A percentile compares a stretch with the other conserved stretches of the same genome.
These are phyloP conservation scores for Neocallimastix lanati DNA, from an alignment of 192 early-diverging fungal species.

Conservation along the genomic window DNA sequence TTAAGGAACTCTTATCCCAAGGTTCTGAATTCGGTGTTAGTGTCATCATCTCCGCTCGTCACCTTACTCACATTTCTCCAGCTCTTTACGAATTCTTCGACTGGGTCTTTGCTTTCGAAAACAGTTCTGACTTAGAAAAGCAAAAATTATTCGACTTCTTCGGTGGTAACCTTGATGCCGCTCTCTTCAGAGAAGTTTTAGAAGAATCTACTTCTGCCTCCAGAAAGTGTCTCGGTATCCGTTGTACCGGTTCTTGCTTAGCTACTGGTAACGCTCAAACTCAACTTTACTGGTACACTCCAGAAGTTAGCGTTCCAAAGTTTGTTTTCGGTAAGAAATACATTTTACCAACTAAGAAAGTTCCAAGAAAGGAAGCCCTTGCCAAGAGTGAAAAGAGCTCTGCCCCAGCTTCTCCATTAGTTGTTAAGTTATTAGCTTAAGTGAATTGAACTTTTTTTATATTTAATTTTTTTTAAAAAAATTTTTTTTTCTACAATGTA, in stretches of 20 bases:
- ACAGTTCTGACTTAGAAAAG: background rate
- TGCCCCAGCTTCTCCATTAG: background rate
- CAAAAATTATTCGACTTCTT: background rate
- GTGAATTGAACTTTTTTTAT: background rate
- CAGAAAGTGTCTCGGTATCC: background rate
- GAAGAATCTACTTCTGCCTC: background rate
- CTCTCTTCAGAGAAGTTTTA: background rate
- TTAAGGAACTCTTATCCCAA: background rate
- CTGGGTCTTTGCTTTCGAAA: background rate
- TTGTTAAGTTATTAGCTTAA: background rate
- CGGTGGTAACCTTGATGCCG: background rate
- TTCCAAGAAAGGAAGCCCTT: background rate
- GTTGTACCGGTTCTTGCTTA: background rate
- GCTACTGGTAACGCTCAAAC: background rate
- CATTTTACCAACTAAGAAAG: background rate
- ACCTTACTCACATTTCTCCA: background rate
- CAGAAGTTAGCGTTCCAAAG: background rate
- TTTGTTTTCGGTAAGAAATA: background rate
- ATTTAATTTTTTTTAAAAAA: no score
- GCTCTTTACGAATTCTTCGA: background rate
- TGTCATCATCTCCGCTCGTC: background rate
- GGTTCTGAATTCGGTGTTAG: background rate
- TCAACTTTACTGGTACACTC: background rate
- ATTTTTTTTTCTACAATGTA: no score
- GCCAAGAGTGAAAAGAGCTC: background rate